Percentiles rank a stretch among this genome's conserved stretches.
Evolutionary conservation across 257 asterid species (phyloP).

Genomic region (Solanum tarapatanum): DNA sequence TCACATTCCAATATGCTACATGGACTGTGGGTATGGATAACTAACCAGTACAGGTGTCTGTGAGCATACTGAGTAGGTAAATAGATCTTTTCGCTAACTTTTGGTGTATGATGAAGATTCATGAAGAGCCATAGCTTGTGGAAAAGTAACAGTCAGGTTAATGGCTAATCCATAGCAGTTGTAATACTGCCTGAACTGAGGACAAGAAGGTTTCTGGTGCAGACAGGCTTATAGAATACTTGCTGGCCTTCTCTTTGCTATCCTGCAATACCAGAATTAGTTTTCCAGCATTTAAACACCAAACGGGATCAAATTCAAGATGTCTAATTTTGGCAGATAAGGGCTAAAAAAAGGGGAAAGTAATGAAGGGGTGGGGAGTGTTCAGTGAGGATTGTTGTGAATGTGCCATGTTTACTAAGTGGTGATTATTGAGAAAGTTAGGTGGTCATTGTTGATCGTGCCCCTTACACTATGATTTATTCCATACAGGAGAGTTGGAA

Average conservation of each 20-base stretch:
- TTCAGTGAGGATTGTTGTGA: neutral
- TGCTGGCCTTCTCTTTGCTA: neutral
- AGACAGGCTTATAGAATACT: neutral
- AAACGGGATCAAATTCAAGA: neutral
- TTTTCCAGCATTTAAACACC: neutral
- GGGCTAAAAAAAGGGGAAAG: neutral
- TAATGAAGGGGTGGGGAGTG: neutral
- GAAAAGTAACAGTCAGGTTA: neutral
- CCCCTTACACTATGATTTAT: neutral
- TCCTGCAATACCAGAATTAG: neutral
- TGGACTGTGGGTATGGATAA: neutral
- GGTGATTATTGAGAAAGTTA: neutral
- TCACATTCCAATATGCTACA: neutral
- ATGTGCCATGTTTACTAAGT: neutral
- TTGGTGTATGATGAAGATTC: neutral
- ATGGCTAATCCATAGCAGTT: neutral
- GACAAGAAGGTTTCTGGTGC: neutral
- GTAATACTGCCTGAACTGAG: neutral
- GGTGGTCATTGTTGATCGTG: neutral
- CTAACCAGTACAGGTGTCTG: neutral
- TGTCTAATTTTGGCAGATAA: neutral
- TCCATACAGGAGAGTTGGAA: neutral
- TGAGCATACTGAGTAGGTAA: neutral
- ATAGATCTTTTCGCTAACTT: neutral
- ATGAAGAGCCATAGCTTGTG: neutral